Evolutionary conservation across 1,284 basidiomycete species (phyloP), one percentile per base, ranked within the genome.

Genomic region (Austroboletus niveus): DNA sequence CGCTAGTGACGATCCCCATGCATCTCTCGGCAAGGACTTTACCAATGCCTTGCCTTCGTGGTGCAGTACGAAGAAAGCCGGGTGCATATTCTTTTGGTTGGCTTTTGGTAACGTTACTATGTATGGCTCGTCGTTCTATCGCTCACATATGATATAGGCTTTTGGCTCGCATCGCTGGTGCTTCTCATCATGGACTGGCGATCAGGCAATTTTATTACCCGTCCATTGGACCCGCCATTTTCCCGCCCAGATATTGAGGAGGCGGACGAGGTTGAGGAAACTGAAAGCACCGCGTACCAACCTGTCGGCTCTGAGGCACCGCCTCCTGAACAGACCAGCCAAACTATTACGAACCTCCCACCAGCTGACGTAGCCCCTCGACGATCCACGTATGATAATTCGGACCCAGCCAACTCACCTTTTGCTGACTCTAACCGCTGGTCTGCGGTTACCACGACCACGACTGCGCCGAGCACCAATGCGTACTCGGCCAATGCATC

Each of bases 41-140:
- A 80, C 80, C 60, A 76, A 77, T 11, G 89, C 75, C 8, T 74
- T 96, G 7, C 68, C 76, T 11, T 82, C 86, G 1, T 95, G 89
- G 88, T 96, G 93, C 69, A 82, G 77, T 56, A 94, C 93, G 8
- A 94, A 95, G 73, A 92, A 92, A 63, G 92, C 93, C 4, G 89
- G 80, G 0, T 81, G 82, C 8, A 81, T 94, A 48, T 94, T 96
- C 70, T 87, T 93, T 66, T 94, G 92, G 93, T 69, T 92, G n/a
- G 75, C 80, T 1, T 87, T 89, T 50, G 77, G 86, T 87, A 55
- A 47, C 6, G 20, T 15, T 24, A 5, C 22, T 24, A 24, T 24
- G 22, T 24, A 24, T 24, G 22, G 22, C 22, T 5, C 22, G 22
- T 24, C 22, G 22, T 24, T 15, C 40, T 9, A 41, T 58, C 27